These are phyloP conservation scores for Globisporangium spiculum DNA, from an alignment of 352 stramenopile genomes.

Conservation along the genomic window DNA sequence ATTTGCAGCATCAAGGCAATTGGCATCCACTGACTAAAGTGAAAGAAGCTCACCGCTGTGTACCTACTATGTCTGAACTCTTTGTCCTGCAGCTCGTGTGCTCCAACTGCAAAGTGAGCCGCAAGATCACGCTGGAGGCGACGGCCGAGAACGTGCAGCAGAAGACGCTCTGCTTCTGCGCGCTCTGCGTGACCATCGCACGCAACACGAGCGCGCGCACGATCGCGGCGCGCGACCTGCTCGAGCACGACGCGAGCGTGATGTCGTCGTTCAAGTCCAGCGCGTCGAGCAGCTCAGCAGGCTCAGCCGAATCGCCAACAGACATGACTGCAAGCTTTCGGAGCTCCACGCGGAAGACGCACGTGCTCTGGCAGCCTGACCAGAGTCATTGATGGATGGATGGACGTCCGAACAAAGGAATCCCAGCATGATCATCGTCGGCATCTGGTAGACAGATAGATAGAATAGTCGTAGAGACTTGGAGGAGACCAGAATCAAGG, in stretches of 20 bases:
- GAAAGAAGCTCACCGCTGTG: neutral
- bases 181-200: conserved; percentile 34
- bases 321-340: neutral
- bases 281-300: conserved; percentile 6
- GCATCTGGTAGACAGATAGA: too few relatives aligned
- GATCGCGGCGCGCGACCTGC: conserved; percentile 28
- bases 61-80: neutral
- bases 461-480: neutral
- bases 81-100: conserved; percentile 28
- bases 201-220: conserved; percentile 28
- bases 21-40: too few relatives aligned
- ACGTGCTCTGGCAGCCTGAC: conserved; percentile 9
- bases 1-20: too few relatives aligned
- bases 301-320: neutral
- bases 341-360: conserved; percentile 3
- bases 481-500: neutral
- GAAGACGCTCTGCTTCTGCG: conserved; percentile 32
- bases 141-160: conserved; percentile 23
- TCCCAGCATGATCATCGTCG: too few relatives aligned
- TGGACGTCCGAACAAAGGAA: too few relatives aligned
- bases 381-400: neutral
- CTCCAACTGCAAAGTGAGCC: conserved; percentile 31
- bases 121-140: conserved; percentile 37
- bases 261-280: conserved; percentile 12
- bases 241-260: neutral